These are phyloP conservation scores for Durusdinium trenchii DNA, from an alignment of 73 alveolate genomes.

Conservation along the genomic window DNA sequence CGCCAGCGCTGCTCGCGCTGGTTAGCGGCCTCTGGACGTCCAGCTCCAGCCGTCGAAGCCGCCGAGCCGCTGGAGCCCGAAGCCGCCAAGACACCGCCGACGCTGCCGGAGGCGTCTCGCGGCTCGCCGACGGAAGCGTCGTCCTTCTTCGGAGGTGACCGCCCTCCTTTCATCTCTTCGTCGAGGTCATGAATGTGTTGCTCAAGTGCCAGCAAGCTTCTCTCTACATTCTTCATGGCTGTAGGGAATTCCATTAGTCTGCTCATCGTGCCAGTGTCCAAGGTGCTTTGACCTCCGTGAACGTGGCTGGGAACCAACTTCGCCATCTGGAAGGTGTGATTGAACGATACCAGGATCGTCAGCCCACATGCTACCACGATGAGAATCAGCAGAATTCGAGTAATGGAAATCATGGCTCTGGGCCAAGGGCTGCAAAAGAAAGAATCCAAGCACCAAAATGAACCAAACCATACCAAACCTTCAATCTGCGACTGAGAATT, in stretches of 20 bases:
- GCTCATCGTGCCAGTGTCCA: constrained; percentile 50
- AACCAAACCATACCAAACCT: too few relatives aligned
- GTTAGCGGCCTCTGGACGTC: neutral
- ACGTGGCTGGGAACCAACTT: constrained; percentile 36
- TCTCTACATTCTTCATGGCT: constrained; percentile 51
- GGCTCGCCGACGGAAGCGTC: too few relatives aligned
- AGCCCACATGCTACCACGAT: too few relatives aligned
- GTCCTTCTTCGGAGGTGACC: too few relatives aligned
- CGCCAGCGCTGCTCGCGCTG: constrained; percentile 11
- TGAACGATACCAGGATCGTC: constrained; percentile 48
- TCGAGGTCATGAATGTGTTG: constrained; percentile 2
- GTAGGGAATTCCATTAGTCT: constrained; percentile 58
- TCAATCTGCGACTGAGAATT: too few relatives aligned
- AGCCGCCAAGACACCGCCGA: too few relatives aligned
- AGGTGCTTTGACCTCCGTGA: constrained; percentile 33
- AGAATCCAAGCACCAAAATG: too few relatives aligned
- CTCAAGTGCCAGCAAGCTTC: constrained; percentile 17
- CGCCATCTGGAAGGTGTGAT: constrained; percentile 28
- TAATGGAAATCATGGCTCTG: too few relatives aligned
- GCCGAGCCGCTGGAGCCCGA: too few relatives aligned
- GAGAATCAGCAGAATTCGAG: too few relatives aligned
- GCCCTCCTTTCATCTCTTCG: constrained; percentile 45
- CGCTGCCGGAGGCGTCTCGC: too few relatives aligned
- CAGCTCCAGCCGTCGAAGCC: neutral
- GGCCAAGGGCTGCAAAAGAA: too few relatives aligned